A percentile compares a stretch with the other conserved stretches of the same genome.
These are phyloP conservation scores for Magnolia sinica DNA, from an alignment of 164 flowering plant species.

Conservation along the genomic window DNA sequence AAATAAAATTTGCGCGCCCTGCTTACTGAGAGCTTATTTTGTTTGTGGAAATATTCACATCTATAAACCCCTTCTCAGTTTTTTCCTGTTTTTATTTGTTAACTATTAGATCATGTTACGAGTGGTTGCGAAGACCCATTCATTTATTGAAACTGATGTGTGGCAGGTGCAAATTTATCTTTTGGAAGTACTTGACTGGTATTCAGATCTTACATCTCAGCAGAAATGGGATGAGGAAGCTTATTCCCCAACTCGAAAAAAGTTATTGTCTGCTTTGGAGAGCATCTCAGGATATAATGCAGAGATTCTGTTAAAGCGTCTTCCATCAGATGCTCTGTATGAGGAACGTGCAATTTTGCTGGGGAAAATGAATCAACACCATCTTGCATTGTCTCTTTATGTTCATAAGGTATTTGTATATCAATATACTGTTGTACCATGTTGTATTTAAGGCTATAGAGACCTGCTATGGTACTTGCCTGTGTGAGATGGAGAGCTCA, in stretches of 20 bases:
- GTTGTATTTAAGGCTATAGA: too few species aligned
- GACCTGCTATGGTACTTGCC: too few species aligned
- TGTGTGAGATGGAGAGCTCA: too few species aligned
- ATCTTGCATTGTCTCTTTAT: slow-evolving; percentile 89
- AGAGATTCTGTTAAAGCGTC: slow-evolving; percentile 73
- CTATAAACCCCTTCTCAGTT: neutral
- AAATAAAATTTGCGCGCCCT: neutral
- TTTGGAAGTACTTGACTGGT: slow-evolving; percentile 93
- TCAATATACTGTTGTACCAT: too few species aligned
- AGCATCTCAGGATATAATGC: slow-evolving; percentile 81
- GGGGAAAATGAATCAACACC: slow-evolving; percentile 98
- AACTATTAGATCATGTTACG: neutral
- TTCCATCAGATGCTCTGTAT: slow-evolving; percentile 81
- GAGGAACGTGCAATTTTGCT: slow-evolving; percentile 93
- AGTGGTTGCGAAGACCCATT: neutral
- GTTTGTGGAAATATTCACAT: neutral
- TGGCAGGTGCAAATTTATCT: slow-evolving; percentile 93
- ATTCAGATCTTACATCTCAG: slow-evolving; percentile 58
- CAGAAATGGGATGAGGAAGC: slow-evolving; percentile 84
- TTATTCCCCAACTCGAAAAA: slow-evolving; percentile 75
- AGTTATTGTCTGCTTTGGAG: slow-evolving; percentile 80
- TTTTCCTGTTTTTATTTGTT: neutral
- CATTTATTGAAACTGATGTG: neutral
- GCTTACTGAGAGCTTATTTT: neutral
- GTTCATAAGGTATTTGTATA: slow-evolving; percentile 75